Base-by-base conservation (phyloP, 495 filamentous ascomycete genomes). In the Astrothelium subdiscretum region DNA sequence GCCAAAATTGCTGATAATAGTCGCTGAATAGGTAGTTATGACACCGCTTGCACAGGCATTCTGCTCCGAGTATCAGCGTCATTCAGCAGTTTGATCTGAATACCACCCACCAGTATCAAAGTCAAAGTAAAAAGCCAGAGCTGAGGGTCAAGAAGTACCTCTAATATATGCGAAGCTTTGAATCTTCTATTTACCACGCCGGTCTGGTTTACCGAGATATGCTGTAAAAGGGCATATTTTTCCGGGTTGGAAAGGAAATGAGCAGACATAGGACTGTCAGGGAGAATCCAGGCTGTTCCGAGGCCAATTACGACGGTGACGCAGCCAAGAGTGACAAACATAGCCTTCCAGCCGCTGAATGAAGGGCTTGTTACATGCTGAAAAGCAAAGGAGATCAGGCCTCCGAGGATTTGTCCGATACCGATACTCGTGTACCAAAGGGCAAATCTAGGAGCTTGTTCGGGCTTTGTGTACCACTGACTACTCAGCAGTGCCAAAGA, bases 341-440 rank as follows among this genome's bases (percentile, higher is more conserved):
- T 86, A 65, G 81, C 78, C 6, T 76, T 72, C 85, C 85, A 87
- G 12, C 84, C 81, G 3, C 74, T 69, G 20, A 87, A 74, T 2
- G 65, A 26, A 13, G 69, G 62, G 44, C 69, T 66, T 27, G 18
- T 8, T 8, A 85, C 74, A 59, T 85, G 79, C 70, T 87, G 85
- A 64, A 84, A 84, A 18, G 73, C 84, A 42, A 79, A 87, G 0
- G 83, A 86, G 18, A 87, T 68, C 13, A 84, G 63, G 0, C 83
- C 81, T 0, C 85, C 86, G 51, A 85, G 59, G 15, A 88, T 87
- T 58, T 85, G 86, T 1, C 82, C 86, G 11, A 80, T 61, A 0
- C 85, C 86, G 32, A 86, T 77, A 4, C 83, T 85, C 26, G 78
- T 78, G 68, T 86, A 89, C 86, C 86, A 89, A 15, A 83, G 75